Percentiles rank a stretch among this genome's conserved stretches.
Evolutionary conservation across 352 stramenopile genomes (phyloP).

Genomic region (Phytophthora cryptogea): DNA sequence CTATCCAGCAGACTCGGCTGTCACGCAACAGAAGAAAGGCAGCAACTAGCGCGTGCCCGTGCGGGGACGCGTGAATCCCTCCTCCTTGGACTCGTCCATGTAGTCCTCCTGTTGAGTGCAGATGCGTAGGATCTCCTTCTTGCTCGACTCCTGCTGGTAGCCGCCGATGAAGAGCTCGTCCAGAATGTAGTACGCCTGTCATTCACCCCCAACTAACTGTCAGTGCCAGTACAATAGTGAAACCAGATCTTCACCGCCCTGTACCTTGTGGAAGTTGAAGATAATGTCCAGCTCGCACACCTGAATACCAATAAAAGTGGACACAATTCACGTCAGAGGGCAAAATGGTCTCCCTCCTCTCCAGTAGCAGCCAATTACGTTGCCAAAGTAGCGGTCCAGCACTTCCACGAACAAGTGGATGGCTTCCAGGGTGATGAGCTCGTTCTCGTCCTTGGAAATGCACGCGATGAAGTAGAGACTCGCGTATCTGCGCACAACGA

Average conservation of each 20-base stretch:
- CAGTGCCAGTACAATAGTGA: background rate
- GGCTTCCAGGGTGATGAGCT: conserved; percentile 97
- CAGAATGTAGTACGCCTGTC: conserved; percentile 98
- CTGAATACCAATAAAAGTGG: conserved; percentile 27
- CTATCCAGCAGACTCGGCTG: conserved; percentile 1
- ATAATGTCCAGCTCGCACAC: conserved; percentile 98
- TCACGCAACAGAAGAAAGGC: conserved; percentile 3
- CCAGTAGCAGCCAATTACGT: conserved; percentile 48
- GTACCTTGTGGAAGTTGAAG: conserved; percentile 99
- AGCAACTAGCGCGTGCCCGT: conserved; percentile 58
- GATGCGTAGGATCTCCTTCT: conserved; percentile 91
- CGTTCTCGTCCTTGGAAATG: conserved; percentile 96
- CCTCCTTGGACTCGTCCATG: conserved; percentile 90
- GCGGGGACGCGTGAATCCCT: conserved; percentile 72
- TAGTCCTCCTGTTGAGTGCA: conserved; percentile 91
- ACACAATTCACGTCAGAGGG: background rate
- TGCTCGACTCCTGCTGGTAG: conserved; percentile 96
- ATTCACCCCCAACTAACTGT: background rate
- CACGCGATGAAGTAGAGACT: conserved; percentile 98
- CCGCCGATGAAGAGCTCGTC: conserved; percentile 99
- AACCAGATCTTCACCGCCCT: background rate
- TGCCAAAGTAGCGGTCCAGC: conserved; percentile 97
- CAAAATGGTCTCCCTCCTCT: background rate
- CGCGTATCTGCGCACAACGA: conserved; percentile 79
- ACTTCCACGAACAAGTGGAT: conserved; percentile 99